Base-by-base conservation (phyloP, 169 alveolate species). In the Plasmodium berghei region DNA sequence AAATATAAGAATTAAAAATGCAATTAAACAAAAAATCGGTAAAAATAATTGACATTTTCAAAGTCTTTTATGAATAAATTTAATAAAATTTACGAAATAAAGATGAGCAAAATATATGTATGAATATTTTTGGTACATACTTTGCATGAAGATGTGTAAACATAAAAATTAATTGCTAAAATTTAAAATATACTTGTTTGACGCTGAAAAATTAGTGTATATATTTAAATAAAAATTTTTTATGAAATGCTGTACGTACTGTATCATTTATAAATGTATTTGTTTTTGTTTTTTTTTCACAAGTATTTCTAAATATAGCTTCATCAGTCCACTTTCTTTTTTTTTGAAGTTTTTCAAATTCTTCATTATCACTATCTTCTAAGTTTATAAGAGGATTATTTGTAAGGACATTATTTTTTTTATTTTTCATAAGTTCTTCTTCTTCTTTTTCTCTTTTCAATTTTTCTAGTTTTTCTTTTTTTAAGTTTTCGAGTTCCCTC, bases 231-330 rank as follows among this genome's bases (percentile, higher is more conserved):
- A 98, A 87, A 86, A 97, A 97, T 55, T 96, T 94, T 73, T 94
- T 93, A 91, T 98, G 99, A 93, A 98, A 97, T 88, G 97, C 98
- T 85, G 98, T 96, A 71, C 99, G 93, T 5, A 97, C 99, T 66
- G 97, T 96, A 90, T 98, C 99, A 93, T 98, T 98, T 52, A 98
- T 94, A 91, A 63, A 87, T 91, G 94, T 80, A 92, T 89, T 62
- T 83, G 89, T 72, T 83, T 92, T 58, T 91, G 86, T 88, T 80
- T 93, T 74, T 93, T 85, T 63, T 94, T 93, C 85, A 95, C 98
- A 87, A 95, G 98, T 90, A 91, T 95, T 93, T 96, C 97, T 56
- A 91, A 85, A 91, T 96, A 96, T 49, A 96, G 97, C 94, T 95
- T 98, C 93, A 92, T 97, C 93, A 91, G 95, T 91, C 97, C 99